Evolutionary conservation across 257 asterid species (phyloP).

Genomic region (Fraxinus pennsylvanica): DNA sequence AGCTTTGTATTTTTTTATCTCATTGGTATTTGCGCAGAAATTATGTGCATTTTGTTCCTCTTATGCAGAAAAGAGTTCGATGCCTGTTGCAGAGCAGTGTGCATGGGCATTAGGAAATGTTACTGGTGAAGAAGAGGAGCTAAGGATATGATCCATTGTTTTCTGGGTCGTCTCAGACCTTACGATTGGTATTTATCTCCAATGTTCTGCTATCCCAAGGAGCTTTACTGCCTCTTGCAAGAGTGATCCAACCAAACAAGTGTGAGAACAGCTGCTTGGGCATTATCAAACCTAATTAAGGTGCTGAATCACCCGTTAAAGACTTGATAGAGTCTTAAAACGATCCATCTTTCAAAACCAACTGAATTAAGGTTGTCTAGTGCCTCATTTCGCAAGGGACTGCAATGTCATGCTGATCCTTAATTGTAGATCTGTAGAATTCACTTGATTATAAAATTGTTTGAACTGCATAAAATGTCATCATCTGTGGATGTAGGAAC

Average conservation of each 20-base stretch:
- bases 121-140: slow-evolving; percentile 94
- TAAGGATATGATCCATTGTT: slow-evolving; percentile 34
- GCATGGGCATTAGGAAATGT: slow-evolving; percentile 99
- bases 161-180: no score
- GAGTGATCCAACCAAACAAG: slow-evolving; percentile 86
- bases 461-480: not conserved
- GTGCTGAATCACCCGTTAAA: slow-evolving; percentile 37
- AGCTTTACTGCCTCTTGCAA: slow-evolving; percentile 84
- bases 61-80: slow-evolving; percentile 72
- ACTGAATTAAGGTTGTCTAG: not conserved
- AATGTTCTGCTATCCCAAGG: slow-evolving; percentile 79
- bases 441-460: not conserved
- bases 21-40: not conserved
- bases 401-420: not conserved
- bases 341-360: not conserved
- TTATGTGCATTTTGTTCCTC: not conserved
- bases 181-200: no score
- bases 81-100: slow-evolving; percentile 94
- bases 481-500: slow-evolving; percentile 65
- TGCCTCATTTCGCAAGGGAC: not conserved
- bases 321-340: slow-evolving; percentile 15
- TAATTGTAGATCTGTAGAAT: not conserved
- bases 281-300: slow-evolving; percentile 92
- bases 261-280: slow-evolving; percentile 99
- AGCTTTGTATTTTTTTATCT: not conserved